These are phyloP conservation scores for Hygrophorus russula DNA, from an alignment of 768 basidiomycete species.

Conservation along the genomic window DNA sequence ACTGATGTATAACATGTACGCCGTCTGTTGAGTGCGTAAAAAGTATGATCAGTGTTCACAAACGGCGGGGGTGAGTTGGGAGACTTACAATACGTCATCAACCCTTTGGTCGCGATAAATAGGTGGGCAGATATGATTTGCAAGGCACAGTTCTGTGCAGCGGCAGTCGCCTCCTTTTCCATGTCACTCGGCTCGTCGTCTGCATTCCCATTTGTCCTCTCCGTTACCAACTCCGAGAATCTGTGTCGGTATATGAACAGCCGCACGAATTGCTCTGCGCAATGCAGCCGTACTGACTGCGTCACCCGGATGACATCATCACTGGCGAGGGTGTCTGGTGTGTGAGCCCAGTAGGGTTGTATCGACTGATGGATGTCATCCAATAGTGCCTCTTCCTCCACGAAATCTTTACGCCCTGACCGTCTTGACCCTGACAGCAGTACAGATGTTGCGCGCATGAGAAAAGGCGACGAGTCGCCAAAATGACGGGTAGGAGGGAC, in stretches of 20 bases:
- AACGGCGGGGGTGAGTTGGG: constrained; percentile 6
- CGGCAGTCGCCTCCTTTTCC: constrained; percentile 70
- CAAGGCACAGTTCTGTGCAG: constrained; percentile 68
- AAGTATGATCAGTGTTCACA: constrained; percentile 7
- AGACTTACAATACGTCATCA: constrained; percentile 90
- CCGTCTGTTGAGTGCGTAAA: constrained; percentile 46
- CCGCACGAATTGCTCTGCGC: constrained; percentile 77
- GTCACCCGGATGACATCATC: constrained; percentile 85
- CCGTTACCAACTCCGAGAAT: constrained; percentile 67
- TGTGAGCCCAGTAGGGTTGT: constrained; percentile 72
- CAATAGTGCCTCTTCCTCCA: constrained; percentile 71
- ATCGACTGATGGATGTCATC: constrained; percentile 69
- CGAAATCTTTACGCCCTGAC: constrained; percentile 50
- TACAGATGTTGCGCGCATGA: constrained; percentile 57
- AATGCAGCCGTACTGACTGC: constrained; percentile 79
- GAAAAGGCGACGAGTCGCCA: constrained; percentile 66
- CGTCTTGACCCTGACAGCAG: constrained; percentile 37
- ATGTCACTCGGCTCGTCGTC: constrained; percentile 51
- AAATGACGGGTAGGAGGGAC: constrained; percentile 56
- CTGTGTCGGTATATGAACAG: constrained; percentile 86
- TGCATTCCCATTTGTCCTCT: constrained; percentile 41
- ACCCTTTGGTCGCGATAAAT: constrained; percentile 73
- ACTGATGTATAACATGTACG: constrained; percentile 90
- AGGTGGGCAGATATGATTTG: constrained; percentile 76
- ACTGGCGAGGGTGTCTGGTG: constrained; percentile 67